These are phyloP conservation scores for Phytophthora sp. DNA, from an alignment of 352 stramenopile genomes.

Conservation along the genomic window DNA sequence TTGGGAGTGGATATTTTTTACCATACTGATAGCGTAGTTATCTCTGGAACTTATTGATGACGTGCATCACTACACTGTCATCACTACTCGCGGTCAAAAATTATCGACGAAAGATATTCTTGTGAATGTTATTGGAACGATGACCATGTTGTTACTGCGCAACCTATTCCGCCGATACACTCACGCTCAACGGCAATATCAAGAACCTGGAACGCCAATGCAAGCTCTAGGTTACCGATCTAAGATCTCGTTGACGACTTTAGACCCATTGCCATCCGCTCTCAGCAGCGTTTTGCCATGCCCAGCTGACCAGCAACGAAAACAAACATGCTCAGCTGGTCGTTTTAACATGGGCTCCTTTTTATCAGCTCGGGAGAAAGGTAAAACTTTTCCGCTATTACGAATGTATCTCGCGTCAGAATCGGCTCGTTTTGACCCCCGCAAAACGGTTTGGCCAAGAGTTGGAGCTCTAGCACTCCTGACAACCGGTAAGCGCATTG, in stretches of 20 bases:
- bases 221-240: slow-evolving; percentile 3
- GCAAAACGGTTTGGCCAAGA: slow-evolving; percentile 15
- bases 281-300: neutral
- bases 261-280: neutral
- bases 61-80: neutral
- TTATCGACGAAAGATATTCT: slow-evolving; percentile 17
- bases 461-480: neutral
- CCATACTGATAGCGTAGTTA: neutral
- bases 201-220: neutral
- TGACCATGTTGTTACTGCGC: slow-evolving; percentile 4
- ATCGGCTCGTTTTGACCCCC: neutral
- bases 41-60: slow-evolving; percentile 6
- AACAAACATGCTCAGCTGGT: neutral
- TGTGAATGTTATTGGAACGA: slow-evolving; percentile 9
- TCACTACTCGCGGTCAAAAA: neutral
- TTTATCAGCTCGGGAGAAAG: neutral
- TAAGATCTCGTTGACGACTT: neutral
- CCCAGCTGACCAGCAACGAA: neutral
- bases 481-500: neutral
- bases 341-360: neutral
- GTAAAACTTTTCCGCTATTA: neutral
- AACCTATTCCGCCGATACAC: slow-evolving; percentile 5
- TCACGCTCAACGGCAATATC: neutral
- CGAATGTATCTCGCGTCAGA: slow-evolving; percentile 9
- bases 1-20: slow-evolving; percentile 6